Evolutionary conservation across 2,329 filamentous ascomycete genomes (phyloP).

Genomic region (Beauveria pseudobassiana): DNA sequence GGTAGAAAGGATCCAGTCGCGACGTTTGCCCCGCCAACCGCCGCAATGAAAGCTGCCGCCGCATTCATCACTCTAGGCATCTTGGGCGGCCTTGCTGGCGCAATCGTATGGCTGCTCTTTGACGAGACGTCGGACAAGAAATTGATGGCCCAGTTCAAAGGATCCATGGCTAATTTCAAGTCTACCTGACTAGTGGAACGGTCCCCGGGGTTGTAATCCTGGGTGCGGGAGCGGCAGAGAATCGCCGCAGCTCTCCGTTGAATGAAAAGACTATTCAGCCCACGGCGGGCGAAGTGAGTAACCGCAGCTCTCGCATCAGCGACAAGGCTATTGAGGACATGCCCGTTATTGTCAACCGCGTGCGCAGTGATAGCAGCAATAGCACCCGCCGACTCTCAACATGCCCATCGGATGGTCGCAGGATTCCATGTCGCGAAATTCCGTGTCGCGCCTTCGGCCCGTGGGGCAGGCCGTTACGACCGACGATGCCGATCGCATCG

Average conservation of each 20-base stretch:
- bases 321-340: slow-evolving; percentile 13
- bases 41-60: slow-evolving; percentile 61
- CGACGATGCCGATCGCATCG: not conserved
- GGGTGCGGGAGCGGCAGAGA: slow-evolving; percentile 18
- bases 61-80: slow-evolving; percentile 54
- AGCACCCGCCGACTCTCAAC: slow-evolving; percentile 21
- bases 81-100: slow-evolving; percentile 45
- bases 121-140: slow-evolving; percentile 37
- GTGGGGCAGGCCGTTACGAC: not conserved
- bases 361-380: slow-evolving; percentile 15
- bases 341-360: slow-evolving; percentile 15
- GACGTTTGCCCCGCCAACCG: slow-evolving; percentile 30
- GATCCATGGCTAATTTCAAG: slow-evolving; percentile 7
- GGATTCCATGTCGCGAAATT: slow-evolving; percentile 23
- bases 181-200: slow-evolving; percentile 10
- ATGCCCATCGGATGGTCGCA: slow-evolving; percentile 33
- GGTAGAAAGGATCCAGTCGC: slow-evolving; percentile 27
- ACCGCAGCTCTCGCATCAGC: slow-evolving; percentile 16
- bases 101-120: slow-evolving; percentile 40
- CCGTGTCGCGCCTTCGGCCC: slow-evolving; percentile 11
- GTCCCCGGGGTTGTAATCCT: slow-evolving; percentile 8
- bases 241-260: slow-evolving; percentile 13
- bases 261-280: slow-evolving; percentile 19
- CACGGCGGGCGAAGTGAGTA: slow-evolving; percentile 11
- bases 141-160: slow-evolving; percentile 24